Evolutionary conservation across 2,329 filamentous ascomycete genomes (phyloP).

Genomic region (Penicillium sp.): DNA sequence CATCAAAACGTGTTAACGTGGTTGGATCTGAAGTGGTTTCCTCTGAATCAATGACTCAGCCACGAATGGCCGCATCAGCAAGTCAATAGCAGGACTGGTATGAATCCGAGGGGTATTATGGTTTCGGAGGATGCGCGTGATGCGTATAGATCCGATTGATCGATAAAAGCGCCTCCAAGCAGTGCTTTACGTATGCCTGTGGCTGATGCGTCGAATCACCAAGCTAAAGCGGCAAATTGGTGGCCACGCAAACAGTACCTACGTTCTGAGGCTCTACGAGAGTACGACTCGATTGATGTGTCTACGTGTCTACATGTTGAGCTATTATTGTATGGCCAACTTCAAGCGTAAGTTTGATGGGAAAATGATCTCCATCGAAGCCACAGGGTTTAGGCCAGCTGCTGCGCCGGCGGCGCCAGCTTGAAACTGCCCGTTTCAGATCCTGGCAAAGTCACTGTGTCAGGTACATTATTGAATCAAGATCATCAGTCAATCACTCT

Average conservation of each 20-base stretch:
- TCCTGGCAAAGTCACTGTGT: not conserved
- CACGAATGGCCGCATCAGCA: not conserved
- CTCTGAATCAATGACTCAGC: not conserved
- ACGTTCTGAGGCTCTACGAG: too few relatives aligned
- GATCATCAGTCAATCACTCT: not conserved
- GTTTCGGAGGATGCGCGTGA: not conserved
- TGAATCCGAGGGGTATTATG: too few relatives aligned
- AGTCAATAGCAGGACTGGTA: not conserved
- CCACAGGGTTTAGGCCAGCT: not conserved
- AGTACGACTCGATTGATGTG: not conserved
- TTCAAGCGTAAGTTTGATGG: not conserved
- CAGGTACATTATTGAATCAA: not conserved
- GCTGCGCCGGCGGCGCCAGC: not conserved
- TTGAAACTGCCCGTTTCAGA: not conserved
- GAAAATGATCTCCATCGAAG: not conserved
- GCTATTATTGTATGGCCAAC: too few relatives aligned
- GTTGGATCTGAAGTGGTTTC: not conserved
- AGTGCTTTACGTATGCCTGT: not conserved
- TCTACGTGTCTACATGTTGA: not conserved
- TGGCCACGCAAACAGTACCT: not conserved
- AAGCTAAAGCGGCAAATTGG: not conserved
- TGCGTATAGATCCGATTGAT: not conserved
- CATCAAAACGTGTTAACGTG: not conserved
- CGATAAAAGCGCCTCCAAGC: not conserved
- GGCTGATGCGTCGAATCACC: not conserved